phyloP scores from a whole-genome alignment of 1,284 basidiomycete genomes.

The Moesziomyces sp. region DNA sequence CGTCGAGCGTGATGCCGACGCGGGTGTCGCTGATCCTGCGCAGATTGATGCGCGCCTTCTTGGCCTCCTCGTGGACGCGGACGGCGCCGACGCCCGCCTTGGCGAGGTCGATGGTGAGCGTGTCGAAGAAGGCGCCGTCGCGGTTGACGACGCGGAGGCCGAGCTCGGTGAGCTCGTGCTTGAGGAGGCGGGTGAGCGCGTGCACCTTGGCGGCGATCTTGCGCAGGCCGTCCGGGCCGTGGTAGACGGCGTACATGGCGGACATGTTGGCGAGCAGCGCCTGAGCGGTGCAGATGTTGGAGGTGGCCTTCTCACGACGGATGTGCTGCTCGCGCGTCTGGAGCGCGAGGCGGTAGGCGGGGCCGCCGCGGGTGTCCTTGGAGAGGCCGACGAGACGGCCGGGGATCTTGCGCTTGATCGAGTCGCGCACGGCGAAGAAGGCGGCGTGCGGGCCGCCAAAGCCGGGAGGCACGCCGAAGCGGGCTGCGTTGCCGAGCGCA shows the following conservation, averaged over 20 bases:
- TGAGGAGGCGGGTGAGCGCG: conserved; percentile 84
- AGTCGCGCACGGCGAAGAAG: conserved; percentile 94
- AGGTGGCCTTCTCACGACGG: conserved; percentile 67
- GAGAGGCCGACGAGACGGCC: conserved; percentile 91
- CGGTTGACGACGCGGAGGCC: conserved; percentile 75
- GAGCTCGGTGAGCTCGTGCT: conserved; percentile 76
- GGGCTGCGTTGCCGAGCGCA: conserved; percentile 91
- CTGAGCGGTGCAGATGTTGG: conserved; percentile 68
- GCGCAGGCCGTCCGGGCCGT: conserved; percentile 86
- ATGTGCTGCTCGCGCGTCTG: conserved; percentile 72
- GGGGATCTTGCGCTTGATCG: conserved; percentile 95
- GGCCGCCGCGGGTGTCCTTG: conserved; percentile 83
- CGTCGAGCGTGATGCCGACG: conserved; percentile 91
- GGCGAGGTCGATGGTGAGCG: conserved; percentile 84
- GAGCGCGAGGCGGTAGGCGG: conserved; percentile 89
- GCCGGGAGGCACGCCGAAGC: conserved; percentile 78
- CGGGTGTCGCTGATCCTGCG: conserved; percentile 80
- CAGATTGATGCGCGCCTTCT: conserved; percentile 82
- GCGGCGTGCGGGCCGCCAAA: conserved; percentile 74
- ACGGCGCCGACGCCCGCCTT: conserved; percentile 74
- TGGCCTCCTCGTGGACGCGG: conserved; percentile 78
- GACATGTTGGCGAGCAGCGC: conserved; percentile 66
- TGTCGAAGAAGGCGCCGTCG: conserved; percentile 84
- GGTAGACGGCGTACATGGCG: conserved; percentile 79
- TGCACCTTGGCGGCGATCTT: conserved; percentile 91